Evolutionary conservation across 306 rosid genomes (phyloP), one percentile per base, ranked within the genome.

Genomic region (Vigna angularis): DNA sequence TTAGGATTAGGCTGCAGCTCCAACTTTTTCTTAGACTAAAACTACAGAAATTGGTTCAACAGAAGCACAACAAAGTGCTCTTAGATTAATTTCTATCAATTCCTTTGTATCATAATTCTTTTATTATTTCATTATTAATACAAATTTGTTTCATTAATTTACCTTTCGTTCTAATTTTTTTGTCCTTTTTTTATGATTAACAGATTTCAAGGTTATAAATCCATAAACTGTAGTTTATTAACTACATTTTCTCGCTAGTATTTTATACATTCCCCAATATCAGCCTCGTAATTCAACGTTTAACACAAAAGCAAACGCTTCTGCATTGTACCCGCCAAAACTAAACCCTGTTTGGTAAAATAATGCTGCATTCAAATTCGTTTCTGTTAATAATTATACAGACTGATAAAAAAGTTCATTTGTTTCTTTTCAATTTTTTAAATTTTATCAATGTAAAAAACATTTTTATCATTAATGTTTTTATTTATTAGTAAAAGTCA

Each of bases 1-100:
- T 10, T 36, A 62, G 67, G 50, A 68, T 73, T 66, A 56, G 81
- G 81, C 78, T 48, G 30, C 55, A 24, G 8, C 4, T 18, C 0
- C 7, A 6, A n/a, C 1, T 53, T 18, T 53, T 18, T 53, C 1
- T 17, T 0, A 0, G 9, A 18, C 6, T 12, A 55, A 55, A 18
- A 7, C 20, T 52, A 17, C 8, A 2, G 30, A 55, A 53, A 53
- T 53, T 48, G 6, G 6, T 1, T 13, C 1, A 16, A 50, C 18
- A 16, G 3, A 51, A 52, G 24, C 57, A 51, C 57, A 2, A 6
- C 11, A 0, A 6, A 9, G 6, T 20, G 30, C 61, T 55, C 4
- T 55, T 6, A 17, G 20, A 42, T 42, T 9, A 72, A 22, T 72
- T 76, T 64, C 42, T 72, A n/a, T n/a, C n/a, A n/a, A n/a, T n/a